Percentiles rank a stretch among this genome's conserved stretches.
Conservation (phyloP, 1,139 yeast species). For the Nakaseomyces uthaithaninus region DNA sequence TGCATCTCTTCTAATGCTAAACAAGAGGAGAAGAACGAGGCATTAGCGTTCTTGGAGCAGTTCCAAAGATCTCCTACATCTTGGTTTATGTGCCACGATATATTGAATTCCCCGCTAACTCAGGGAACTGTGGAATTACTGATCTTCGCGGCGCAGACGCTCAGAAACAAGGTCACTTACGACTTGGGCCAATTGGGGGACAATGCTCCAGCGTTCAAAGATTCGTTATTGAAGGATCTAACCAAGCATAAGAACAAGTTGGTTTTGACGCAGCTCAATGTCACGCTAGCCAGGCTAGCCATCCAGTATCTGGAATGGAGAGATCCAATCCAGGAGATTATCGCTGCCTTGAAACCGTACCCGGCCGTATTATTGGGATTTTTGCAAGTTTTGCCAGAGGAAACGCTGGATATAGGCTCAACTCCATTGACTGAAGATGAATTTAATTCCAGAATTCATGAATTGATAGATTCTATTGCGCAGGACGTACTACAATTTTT, state of each 20-base stretch:
- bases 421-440: constrained; percentile 79
- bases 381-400: constrained; percentile 84
- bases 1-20: constrained; percentile 27
- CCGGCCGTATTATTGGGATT: constrained; percentile 57
- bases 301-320: constrained; percentile 71
- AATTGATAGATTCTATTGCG: constrained; percentile 59
- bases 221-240: constrained; percentile 22
- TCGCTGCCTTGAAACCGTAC: constrained; percentile 35
- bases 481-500: constrained; percentile 58
- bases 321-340: constrained; percentile 60
- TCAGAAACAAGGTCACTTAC: constrained; percentile 74
- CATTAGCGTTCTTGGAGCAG: constrained; percentile 49
- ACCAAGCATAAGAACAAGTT: constrained; percentile 40
- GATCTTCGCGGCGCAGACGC: constrained; percentile 84
- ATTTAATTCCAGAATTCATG: constrained; percentile 53
- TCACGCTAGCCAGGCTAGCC: constrained; percentile 74
- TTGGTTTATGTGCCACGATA: constrained; percentile 44
- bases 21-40: constrained; percentile 26
- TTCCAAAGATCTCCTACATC: constrained; percentile 77
- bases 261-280: constrained; percentile 70
- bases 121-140: constrained; percentile 43
- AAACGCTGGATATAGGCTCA: constrained; percentile 66
- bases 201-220: constrained; percentile 50
- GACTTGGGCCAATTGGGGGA: constrained; percentile 75
- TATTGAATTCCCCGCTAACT: constrained; percentile 23